Evolutionary conservation across 2,329 filamentous ascomycete species (phyloP).

Genomic region (Trichoderma sp.): DNA sequence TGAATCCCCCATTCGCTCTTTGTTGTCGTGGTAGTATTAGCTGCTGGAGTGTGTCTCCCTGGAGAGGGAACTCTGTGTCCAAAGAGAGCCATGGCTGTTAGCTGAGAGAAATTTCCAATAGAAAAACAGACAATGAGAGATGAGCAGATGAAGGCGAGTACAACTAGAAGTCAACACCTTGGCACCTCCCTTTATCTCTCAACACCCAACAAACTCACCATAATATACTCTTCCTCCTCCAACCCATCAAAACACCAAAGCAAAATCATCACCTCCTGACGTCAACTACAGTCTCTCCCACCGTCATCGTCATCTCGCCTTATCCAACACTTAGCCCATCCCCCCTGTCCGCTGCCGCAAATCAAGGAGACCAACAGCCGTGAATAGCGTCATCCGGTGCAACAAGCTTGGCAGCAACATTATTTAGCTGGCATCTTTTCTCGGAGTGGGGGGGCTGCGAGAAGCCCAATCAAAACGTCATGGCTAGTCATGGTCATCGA

Average conservation of each 20-base stretch:
- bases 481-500: constrained; percentile 12
- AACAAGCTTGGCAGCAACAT: constrained; percentile 15
- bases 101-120: background rate
- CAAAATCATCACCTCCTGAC: constrained; percentile 6
- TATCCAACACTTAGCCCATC: background rate
- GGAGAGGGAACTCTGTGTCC: background rate
- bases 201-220: background rate
- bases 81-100: constrained; percentile 13
- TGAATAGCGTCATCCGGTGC: constrained; percentile 14
- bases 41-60: background rate
- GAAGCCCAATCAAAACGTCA: constrained; percentile 15
- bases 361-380: background rate
- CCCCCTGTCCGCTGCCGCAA: constrained; percentile 6
- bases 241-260: background rate
- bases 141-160: background rate
- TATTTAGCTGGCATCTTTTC: constrained; percentile 5
- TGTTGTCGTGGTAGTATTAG: background rate
- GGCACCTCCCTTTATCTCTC: background rate
- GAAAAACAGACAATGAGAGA: background rate
- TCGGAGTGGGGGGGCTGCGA: constrained; percentile 1
- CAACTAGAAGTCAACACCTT: background rate
- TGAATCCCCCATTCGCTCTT: background rate
- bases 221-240: background rate
- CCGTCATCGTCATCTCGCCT: background rate
- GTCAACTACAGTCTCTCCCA: background rate